A percentile compares a stretch with the other conserved stretches of the same genome.
phyloP scores from a whole-genome alignment of 306 rosid genomes.

The Fagus sylvatica region DNA sequence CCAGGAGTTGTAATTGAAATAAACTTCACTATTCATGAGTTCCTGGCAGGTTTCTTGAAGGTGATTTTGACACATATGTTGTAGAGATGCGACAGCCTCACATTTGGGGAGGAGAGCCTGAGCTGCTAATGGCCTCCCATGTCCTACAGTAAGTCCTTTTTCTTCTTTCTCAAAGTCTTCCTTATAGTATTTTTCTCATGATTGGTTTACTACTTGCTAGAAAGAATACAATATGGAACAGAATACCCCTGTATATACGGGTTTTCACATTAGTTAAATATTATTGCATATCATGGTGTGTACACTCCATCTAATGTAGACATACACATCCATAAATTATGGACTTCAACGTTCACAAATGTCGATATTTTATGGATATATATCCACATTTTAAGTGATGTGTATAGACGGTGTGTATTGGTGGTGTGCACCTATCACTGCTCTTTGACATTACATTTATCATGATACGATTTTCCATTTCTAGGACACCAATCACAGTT shows the following conservation, averaged over 20 bases:
- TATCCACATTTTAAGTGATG: too few species aligned
- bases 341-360: too few species aligned
- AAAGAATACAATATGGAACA: background rate
- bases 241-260: background rate
- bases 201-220: background rate
- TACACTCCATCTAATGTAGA: too few species aligned
- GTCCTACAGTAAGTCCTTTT: conserved; percentile 56
- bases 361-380: too few species aligned
- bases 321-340: too few species aligned
- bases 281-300: too few species aligned
- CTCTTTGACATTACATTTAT: background rate
- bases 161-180: background rate
- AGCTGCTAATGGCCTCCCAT: conserved; percentile 83
- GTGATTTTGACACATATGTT: conserved; percentile 69
- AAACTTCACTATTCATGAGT: background rate
- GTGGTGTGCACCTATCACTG: too few species aligned
- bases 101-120: conserved; percentile 91
- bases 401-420: too few species aligned
- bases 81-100: conserved; percentile 70
- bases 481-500: conserved; percentile 87
- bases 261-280: background rate
- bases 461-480: conserved; percentile 25
- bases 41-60: conserved; percentile 75
- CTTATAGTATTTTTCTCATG: background rate
- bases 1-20: conserved; percentile 1